A percentile compares a stretch with the other conserved stretches of the same genome.
Conservation (phyloP, 352 stramenopile genomes). For the Pythium brassicae region DNA sequence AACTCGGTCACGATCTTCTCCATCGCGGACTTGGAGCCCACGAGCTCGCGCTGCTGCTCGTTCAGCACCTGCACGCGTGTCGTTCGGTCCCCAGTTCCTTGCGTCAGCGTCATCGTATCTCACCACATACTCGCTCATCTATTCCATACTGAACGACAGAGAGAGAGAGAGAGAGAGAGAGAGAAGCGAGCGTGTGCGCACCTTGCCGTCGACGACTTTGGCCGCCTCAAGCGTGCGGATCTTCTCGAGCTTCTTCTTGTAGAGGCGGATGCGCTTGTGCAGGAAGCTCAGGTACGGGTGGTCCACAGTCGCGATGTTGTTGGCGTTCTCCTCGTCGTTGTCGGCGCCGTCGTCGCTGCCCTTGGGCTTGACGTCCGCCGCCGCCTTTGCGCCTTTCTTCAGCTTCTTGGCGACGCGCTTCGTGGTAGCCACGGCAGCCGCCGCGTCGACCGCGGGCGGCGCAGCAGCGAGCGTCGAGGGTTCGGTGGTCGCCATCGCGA, state of each 20-base stretch:
- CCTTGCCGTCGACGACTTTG: conserved; percentile 41
- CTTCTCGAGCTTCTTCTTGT: conserved; percentile 87
- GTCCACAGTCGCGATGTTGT: conserved; percentile 41
- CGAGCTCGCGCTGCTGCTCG: conserved; percentile 70
- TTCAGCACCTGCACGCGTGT: conserved; percentile 41
- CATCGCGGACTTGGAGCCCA: conserved; percentile 51
- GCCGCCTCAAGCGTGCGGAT: conserved; percentile 61
- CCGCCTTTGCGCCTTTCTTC: conserved; percentile 14
- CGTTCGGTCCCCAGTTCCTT: neutral
- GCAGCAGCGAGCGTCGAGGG: neutral
- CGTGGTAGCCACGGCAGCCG: conserved; percentile 1
- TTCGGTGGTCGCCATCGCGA: neutral
- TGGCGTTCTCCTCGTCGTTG: conserved; percentile 25
- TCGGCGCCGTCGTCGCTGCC: conserved; percentile 20
- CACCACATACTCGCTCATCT: too few relatives aligned
- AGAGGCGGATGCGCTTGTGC: conserved; percentile 76
- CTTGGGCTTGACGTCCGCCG: neutral
- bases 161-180: too few relatives aligned
- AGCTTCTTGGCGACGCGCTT: conserved; percentile 31
- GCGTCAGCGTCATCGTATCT: too few relatives aligned
- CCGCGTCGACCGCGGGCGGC: neutral
- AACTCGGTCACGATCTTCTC: conserved; percentile 77
- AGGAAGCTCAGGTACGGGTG: conserved; percentile 80
- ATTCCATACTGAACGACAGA: too few relatives aligned
- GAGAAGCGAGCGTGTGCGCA: too few relatives aligned